These are phyloP conservation scores for Ailanthus altissimus DNA, from an alignment of 345 rosid genomes.

Conservation along the genomic window DNA sequence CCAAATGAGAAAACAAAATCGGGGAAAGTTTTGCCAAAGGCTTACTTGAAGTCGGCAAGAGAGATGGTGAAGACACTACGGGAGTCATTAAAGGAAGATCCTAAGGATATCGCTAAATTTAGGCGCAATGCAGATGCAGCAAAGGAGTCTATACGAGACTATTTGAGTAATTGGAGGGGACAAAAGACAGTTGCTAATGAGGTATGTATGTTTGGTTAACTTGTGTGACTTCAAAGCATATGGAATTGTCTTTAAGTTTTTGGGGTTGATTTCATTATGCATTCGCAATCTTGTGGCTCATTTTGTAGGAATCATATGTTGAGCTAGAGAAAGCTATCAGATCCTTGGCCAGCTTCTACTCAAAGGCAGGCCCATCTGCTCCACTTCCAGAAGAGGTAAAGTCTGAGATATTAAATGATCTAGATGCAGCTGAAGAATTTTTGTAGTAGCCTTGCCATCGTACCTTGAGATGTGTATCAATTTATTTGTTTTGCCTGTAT, in stretches of 20 bases:
- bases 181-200: constrained; percentile 50
- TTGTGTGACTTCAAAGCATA: neutral
- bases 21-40: constrained; percentile 82
- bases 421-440: constrained; percentile 66
- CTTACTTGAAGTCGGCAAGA: constrained; percentile 83
- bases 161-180: constrained; percentile 82
- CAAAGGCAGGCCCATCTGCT: constrained; percentile 88
- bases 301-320: constrained; percentile 75
- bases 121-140: constrained; percentile 91
- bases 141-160: constrained; percentile 81
- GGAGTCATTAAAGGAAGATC: constrained; percentile 76
- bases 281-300: neutral
- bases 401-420: constrained; percentile 58
- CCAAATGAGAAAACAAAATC: constrained; percentile 74
- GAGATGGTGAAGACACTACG: constrained; percentile 80
- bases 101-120: constrained; percentile 65
- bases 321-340: constrained; percentile 78
- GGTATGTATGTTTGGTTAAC: constrained; percentile 33
- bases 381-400: constrained; percentile 68
- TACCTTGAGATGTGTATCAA: neutral
- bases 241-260: neutral
- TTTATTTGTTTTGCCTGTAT: neutral
- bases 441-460: constrained; percentile 37
- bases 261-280: neutral
- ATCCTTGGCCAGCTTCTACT: constrained; percentile 76